A percentile compares a stretch with the other conserved stretches of the same genome.
Conservation (phyloP, 768 basidiomycete genomes). For the Xerocomellus chrysenteron region DNA sequence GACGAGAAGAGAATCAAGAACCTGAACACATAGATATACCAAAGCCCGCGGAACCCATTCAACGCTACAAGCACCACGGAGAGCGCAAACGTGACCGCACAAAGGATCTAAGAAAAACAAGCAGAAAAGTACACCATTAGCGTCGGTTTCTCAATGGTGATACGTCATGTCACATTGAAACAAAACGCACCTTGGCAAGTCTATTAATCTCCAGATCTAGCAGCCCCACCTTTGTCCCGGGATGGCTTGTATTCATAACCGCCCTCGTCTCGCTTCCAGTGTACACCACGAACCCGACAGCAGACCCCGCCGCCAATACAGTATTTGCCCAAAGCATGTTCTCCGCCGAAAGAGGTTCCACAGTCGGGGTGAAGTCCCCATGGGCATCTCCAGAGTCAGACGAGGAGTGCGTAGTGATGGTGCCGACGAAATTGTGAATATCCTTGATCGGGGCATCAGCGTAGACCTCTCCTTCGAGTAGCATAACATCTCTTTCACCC, state of each 20-base stretch:
- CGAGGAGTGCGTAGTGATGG: slow-evolving; percentile 68
- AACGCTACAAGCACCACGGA: slow-evolving; percentile 91
- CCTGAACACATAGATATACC: slow-evolving; percentile 95
- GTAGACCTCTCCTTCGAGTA: slow-evolving; percentile 85
- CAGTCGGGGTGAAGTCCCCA: slow-evolving; percentile 39
- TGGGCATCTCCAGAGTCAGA: slow-evolving; percentile 34
- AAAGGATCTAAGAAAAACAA: slow-evolving; percentile 67
- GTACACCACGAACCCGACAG: slow-evolving; percentile 90
- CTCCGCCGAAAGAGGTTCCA: slow-evolving; percentile 90
- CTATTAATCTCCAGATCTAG: slow-evolving; percentile 94
- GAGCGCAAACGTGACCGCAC: slow-evolving; percentile 88
- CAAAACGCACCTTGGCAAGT: slow-evolving; percentile 76
- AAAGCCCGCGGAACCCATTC: slow-evolving; percentile 92
- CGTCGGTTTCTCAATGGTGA: not conserved
- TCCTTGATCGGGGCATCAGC: slow-evolving; percentile 97
- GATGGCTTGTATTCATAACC: slow-evolving; percentile 98
- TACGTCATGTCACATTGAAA: not conserved
- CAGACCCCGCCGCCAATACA: slow-evolving; percentile 91
- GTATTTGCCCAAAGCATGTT: slow-evolving; percentile 98
- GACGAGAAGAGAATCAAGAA: slow-evolving; percentile 98
- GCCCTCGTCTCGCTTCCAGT: slow-evolving; percentile 95
- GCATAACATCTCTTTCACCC: slow-evolving; percentile 49
- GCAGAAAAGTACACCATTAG: not conserved
- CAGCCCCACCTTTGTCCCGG: slow-evolving; percentile 89
- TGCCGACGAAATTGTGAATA: slow-evolving; percentile 93